Evolutionary conservation across 2,329 filamentous ascomycete genomes (phyloP).

Genomic region (Aspergillus sp.): DNA sequence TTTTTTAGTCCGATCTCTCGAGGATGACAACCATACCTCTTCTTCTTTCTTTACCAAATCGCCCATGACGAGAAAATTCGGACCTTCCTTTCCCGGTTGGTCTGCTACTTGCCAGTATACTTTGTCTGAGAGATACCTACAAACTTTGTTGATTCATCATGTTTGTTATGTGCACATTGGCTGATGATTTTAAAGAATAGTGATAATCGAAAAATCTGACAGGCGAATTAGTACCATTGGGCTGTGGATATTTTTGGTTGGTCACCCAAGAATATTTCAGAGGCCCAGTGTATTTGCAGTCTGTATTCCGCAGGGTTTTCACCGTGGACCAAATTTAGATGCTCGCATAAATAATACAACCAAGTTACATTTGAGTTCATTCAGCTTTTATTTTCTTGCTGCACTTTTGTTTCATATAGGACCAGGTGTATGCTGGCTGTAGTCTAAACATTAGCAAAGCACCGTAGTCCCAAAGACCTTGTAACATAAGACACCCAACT

Average conservation of each 20-base stretch:
- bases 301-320: background rate
- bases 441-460: background rate
- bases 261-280: background rate
- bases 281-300: background rate
- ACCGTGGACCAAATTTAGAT: background rate
- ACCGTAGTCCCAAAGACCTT: too few relatives aligned
- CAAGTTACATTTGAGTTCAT: background rate
- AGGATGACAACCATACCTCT: constrained; percentile 60
- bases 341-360: background rate
- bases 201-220: background rate
- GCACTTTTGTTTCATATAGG: background rate
- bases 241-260: background rate
- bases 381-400: background rate
- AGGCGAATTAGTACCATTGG: background rate
- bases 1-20: constrained; percentile 27
- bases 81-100: constrained; percentile 61
- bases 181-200: constrained; percentile 7
- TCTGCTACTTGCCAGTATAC: constrained; percentile 73
- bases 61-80: constrained; percentile 65
- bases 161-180: background rate
- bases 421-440: background rate
- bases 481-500: background rate
- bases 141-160: background rate
- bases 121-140: constrained; percentile 58
- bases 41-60: constrained; percentile 68